Base-by-base conservation (phyloP, 2,329 filamentous ascomycete species). In the Juglanconis oblonga region DNA sequence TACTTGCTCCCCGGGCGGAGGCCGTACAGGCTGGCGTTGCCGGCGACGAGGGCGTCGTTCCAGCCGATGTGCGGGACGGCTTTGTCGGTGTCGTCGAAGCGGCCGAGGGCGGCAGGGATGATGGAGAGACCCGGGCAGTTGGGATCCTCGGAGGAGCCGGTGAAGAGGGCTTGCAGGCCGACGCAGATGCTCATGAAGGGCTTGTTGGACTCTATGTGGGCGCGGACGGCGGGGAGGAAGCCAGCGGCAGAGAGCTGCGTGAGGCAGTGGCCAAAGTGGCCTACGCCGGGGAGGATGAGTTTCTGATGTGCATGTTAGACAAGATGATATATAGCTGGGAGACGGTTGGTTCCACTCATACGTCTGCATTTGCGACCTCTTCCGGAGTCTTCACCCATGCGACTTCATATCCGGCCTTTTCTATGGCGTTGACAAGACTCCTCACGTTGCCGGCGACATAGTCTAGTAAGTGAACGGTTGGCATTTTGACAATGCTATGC, bases 121-220 rank as follows among this genome's bases (percentile, higher is more conserved):
- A 96, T 50, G 5, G 88, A 89, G 52, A 99, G 79, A 1, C 95
- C 95, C 2, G 86, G 76, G 13, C 91, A 87, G 17, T 80, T 74
- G 0, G 87, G 78, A 65, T 91, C 88, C 73, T 99, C 95, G 45
- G 86, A 85, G 0, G 95, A 98, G 8, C 90, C 89, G 66, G 91
- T 82, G 70, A 97, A 98, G 0, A 99, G 80, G 1, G 91, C 92
- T 76, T 99, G 95, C 13, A 98, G 74, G 3, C 95, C 95, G 57
- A 99, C 95, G 71, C 95, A 99, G 70, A 99, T 96, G 53, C 90
- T 93, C 88, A 99, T 96, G 72, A 99, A 98, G 13, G 94, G 92
- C 76, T 98, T 98, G n/a, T 92, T 93, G 13, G 89, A 84, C 55
- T 87, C 81, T 69, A 99, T 93, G 77, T 98, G 92, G 65, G 87